Evolutionary conservation across 768 basidiomycete genomes (phyloP).

Genomic region (Trametes cinnabarina): DNA sequence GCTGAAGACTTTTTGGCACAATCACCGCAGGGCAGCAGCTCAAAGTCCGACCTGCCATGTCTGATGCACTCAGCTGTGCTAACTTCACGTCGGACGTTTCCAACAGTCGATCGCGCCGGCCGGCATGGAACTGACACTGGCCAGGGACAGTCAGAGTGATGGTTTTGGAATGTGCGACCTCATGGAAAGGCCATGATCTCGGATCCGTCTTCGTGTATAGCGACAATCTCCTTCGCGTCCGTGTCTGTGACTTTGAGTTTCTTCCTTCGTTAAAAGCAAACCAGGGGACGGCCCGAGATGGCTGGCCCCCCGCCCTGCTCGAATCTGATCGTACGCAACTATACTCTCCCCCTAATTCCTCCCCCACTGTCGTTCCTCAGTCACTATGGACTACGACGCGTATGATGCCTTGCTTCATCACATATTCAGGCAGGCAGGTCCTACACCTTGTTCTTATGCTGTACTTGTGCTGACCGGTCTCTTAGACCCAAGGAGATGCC

Average conservation of each 20-base stretch:
- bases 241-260: background rate
- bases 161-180: constrained; percentile 1
- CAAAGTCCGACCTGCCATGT: background rate
- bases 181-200: background rate
- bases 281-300: background rate
- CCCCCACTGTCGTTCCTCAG: constrained; percentile 16
- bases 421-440: constrained; percentile 68
- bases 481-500: constrained; percentile 73
- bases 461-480: constrained; percentile 11
- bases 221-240: background rate
- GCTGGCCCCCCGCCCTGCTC: constrained; percentile 13
- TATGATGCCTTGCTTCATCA: constrained; percentile 79
- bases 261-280: constrained; percentile 11
- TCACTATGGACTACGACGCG: constrained; percentile 70
- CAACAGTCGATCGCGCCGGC: background rate
- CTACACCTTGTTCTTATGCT: background rate
- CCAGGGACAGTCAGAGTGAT: background rate
- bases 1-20: background rate
- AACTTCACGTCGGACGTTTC: constrained; percentile 1
- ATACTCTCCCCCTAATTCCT: constrained; percentile 13
- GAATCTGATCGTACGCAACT: constrained; percentile 11
- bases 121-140: background rate
- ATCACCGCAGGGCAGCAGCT: background rate
- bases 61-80: background rate
- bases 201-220: constrained; percentile 3